Conservation (phyloP, 768 basidiomycete species). For the Amanita inopinata region DNA sequence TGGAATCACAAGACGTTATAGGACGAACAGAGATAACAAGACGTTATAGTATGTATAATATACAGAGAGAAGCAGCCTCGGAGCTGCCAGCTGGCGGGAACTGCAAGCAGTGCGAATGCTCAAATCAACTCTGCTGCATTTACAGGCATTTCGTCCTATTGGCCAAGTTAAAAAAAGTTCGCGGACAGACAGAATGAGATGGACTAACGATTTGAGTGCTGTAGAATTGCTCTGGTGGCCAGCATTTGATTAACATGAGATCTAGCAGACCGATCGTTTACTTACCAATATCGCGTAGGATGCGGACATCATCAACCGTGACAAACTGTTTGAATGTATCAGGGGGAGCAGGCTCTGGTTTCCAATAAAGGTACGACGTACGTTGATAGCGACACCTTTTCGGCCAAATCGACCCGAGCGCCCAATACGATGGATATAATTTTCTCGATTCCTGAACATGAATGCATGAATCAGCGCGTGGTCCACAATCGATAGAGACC, state of each 20-base stretch:
- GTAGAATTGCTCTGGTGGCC: constrained; percentile 89
- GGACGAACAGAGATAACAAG: constrained; percentile 1
- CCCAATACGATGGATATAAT: constrained; percentile 99
- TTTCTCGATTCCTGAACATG: constrained; percentile 76
- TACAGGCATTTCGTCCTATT: constrained; percentile 97
- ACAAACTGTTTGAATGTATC: constrained; percentile 51
- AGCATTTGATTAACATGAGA: constrained; percentile 10
- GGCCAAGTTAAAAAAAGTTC: constrained; percentile 14
- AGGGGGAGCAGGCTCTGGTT: constrained; percentile 10
- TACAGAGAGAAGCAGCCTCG: constrained; percentile 13
- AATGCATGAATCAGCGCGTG: neutral
- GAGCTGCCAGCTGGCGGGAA: neutral
- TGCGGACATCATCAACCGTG: constrained; percentile 91
- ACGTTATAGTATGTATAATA: constrained; percentile 10
- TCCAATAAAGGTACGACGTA: constrained; percentile 27
- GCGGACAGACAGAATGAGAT: constrained; percentile 11
- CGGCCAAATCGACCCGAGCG: constrained; percentile 98
- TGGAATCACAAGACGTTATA: too few species aligned
- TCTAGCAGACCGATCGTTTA: constrained; percentile 7
- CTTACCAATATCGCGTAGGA: constrained; percentile 93
- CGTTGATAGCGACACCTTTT: constrained; percentile 99
- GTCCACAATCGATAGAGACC: constrained; percentile 8
- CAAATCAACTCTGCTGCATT: constrained; percentile 96
- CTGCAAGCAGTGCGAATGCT: neutral
- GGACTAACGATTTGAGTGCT: constrained; percentile 81